These are phyloP conservation scores for Boletus edulis DNA, from an alignment of 768 basidiomycete genomes.

Conservation along the genomic window DNA sequence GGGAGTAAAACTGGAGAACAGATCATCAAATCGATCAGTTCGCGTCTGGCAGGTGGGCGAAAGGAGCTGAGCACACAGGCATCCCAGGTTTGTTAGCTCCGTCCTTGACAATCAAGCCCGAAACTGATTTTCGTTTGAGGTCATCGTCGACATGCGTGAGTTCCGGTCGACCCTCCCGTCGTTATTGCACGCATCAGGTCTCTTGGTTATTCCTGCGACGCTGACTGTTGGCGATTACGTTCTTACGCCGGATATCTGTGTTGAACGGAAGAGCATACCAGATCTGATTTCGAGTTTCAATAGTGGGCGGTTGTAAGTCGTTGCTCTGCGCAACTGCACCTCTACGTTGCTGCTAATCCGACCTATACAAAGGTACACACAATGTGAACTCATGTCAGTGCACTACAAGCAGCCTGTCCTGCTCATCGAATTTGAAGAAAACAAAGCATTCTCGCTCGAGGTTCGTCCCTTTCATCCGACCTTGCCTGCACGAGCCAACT, in stretches of 20 bases:
- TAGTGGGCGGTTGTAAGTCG: constrained; percentile 84
- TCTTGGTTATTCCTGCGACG: constrained; percentile 86
- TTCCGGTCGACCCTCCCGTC: constrained; percentile 92
- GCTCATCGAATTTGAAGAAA: constrained; percentile 96
- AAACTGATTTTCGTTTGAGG: constrained; percentile 41
- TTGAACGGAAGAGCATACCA: constrained; percentile 92
- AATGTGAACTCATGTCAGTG: constrained; percentile 95
- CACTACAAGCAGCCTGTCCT: constrained; percentile 94
- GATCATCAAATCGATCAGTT: constrained; percentile 77
- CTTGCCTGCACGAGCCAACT: not conserved
- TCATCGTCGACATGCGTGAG: constrained; percentile 96
- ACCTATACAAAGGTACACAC: constrained; percentile 69
- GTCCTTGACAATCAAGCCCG: not conserved
- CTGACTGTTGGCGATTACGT: constrained; percentile 97
- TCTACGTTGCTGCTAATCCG: not conserved
- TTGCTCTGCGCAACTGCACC: not conserved
- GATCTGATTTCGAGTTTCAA: constrained; percentile 94
- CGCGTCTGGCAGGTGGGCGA: constrained; percentile 83
- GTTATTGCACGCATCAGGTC: constrained; percentile 75
- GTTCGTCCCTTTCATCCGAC: constrained; percentile 38
- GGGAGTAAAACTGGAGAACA: constrained; percentile 45
- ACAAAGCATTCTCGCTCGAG: constrained; percentile 91
- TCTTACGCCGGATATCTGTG: constrained; percentile 90
- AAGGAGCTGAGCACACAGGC: constrained; percentile 64
- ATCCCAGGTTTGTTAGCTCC: constrained; percentile 46